A percentile compares a stretch with the other conserved stretches of the same genome.
phyloP scores from a whole-genome alignment of 768 basidiomycete genomes.

The Russula sp. region DNA sequence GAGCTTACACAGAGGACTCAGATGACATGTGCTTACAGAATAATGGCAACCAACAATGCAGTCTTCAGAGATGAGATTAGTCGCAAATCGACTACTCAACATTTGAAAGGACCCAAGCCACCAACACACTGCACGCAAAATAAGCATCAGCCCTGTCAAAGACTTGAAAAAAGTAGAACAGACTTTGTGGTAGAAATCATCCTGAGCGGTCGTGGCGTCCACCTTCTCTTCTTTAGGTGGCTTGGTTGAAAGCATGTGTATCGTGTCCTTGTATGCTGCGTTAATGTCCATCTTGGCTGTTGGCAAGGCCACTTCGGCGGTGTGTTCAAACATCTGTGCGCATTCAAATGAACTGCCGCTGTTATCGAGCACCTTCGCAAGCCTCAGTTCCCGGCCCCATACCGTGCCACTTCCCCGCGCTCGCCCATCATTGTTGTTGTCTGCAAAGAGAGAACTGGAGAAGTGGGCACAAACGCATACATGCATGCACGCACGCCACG shows the following conservation, averaged over 20 bases:
- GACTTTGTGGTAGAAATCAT: slow-evolving; percentile 91
- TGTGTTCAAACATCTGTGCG: too few relatives aligned
- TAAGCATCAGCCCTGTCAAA: slow-evolving; percentile 22
- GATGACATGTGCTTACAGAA: slow-evolving; percentile 47
- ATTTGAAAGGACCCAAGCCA: slow-evolving; percentile 88
- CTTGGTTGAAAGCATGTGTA: slow-evolving; percentile 73
- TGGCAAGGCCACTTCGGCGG: slow-evolving; percentile 83
- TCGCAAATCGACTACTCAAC: slow-evolving; percentile 36
- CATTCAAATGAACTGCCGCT: too few relatives aligned
- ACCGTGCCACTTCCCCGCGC: too few relatives aligned
- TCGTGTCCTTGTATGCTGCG: slow-evolving; percentile 86
- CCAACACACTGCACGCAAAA: slow-evolving; percentile 47
- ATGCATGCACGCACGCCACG: too few relatives aligned
- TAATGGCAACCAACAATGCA: slow-evolving; percentile 59
- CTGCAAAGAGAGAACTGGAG: too few relatives aligned
- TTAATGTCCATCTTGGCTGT: slow-evolving; percentile 86
- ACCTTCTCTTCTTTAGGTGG: slow-evolving; percentile 62
- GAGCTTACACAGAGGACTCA: background rate
- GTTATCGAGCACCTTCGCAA: too few relatives aligned
- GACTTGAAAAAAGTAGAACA: slow-evolving; percentile 24
- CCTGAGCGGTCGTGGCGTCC: slow-evolving; percentile 59
- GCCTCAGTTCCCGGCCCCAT: too few relatives aligned
- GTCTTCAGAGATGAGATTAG: too few relatives aligned
- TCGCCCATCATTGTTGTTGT: too few relatives aligned
- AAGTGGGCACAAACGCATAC: too few relatives aligned